Base-by-base conservation (phyloP, 768 basidiomycete species). In the Lepiota venenata region DNA sequence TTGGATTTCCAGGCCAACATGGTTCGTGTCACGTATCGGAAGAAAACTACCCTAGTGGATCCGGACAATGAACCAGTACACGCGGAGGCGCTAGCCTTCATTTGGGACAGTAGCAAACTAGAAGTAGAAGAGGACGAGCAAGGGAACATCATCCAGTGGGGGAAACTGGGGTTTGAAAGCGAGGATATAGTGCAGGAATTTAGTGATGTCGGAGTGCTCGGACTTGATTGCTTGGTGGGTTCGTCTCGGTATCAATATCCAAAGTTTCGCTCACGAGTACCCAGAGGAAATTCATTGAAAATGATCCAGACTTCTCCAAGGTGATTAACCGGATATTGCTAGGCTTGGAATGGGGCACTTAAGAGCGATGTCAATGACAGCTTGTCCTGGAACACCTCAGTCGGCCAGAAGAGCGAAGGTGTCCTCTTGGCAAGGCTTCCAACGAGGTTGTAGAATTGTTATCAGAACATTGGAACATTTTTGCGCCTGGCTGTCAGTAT, bases 1-100 rank as follows among this genome's bases (percentile, higher is more conserved):
- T 77, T 93, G 52, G 88, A 93, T 64, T 94, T 93, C 67, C 92
- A 94, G 72, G 85, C 88, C 22, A 92, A 91, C 68, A 81, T 93
- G 55, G 75, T 90, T 51, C 83, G 89, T 37, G 82, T 91, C 25
- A 83, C 82, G 12, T 88, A 89, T 66, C 82, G 87, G 52, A 89
- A 87, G 73, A 93, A 92, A 71, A 88, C 79, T 14, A 88, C 88
- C 2, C 68, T 81, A 20, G 88, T 94, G 15, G 86, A 91, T 61
- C 81, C 86, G 2, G 82, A 84, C 25, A 66, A 68, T 39, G 85
- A 89, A 52, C 75, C 78, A 3, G 68, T 73, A 3, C 88, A 91
- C 60, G 73, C 71, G 11, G 73, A 71, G 16, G 73, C 80, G 25
- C 72, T 93, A 32, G 72, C 81, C 16, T 81, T 77, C 56, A 84